Percentiles rank a stretch among this genome's conserved stretches.
phyloP scores from a whole-genome alignment of 2,329 filamentous ascomycete species.

The Nemania sp. region DNA sequence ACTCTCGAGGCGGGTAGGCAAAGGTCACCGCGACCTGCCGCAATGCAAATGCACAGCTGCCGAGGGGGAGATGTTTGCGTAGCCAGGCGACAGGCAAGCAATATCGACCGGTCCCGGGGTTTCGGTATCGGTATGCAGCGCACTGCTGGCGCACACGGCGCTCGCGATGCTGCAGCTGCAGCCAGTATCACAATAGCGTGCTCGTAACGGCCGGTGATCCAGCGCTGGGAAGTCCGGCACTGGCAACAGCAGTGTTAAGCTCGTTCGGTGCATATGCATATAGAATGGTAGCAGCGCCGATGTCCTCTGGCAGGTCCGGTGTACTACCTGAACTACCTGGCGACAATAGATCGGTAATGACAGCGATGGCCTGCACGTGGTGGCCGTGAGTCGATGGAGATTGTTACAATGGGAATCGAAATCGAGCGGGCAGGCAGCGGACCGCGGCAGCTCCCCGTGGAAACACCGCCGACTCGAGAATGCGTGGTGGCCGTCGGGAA shows the following conservation, averaged over 20 bases:
- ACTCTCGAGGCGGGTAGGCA: not conserved
- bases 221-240: conserved; percentile 31
- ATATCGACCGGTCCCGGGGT: not conserved
- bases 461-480: not conserved
- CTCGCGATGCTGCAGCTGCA: not conserved
- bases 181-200: conserved; percentile 26
- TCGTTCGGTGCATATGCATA: conserved; percentile 37
- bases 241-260: conserved; percentile 30
- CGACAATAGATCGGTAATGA: conserved; percentile 24
- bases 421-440: not conserved
- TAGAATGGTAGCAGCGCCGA: conserved; percentile 24
- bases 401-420: conserved; percentile 11
- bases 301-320: conserved; percentile 16
- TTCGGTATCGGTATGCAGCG: too few relatives aligned
- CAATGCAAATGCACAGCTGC: conserved; percentile 10
- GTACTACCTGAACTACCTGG: too few relatives aligned
- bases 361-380: conserved; percentile 27
- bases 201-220: conserved; percentile 32
- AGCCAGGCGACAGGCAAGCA: not conserved
- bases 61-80: conserved; percentile 2
- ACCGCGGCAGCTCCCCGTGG: not conserved
- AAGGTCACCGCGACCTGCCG: conserved; percentile 18
- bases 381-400: conserved; percentile 17
- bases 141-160: too few relatives aligned
- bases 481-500: conserved; percentile 8